Conservation (phyloP, 257 asterid genomes). For the Petunia axillaris region DNA sequence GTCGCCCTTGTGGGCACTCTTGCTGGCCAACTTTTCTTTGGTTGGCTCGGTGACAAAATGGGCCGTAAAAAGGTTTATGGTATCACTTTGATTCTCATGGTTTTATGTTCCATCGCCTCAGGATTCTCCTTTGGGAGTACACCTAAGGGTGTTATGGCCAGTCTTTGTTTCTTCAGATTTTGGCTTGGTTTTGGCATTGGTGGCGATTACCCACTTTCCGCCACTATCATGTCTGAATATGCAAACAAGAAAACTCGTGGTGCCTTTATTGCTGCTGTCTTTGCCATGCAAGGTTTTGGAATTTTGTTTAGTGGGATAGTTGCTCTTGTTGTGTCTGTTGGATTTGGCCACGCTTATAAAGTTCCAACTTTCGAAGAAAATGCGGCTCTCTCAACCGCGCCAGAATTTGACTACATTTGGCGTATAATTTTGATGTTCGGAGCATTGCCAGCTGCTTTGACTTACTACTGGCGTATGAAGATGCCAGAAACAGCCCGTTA, state of each 20-base stretch:
- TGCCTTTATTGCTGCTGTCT: slow-evolving; percentile 34
- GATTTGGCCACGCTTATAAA: not conserved
- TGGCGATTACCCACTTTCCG: slow-evolving; percentile 18
- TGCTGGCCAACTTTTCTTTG: slow-evolving; percentile 31
- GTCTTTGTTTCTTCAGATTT: slow-evolving; percentile 37
- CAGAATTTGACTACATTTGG: slow-evolving; percentile 38
- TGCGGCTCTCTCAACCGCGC: slow-evolving; percentile 27
- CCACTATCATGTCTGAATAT: slow-evolving; percentile 5
- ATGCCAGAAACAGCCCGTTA: slow-evolving; percentile 40
- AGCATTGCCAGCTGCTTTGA: slow-evolving; percentile 29
- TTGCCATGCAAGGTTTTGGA: slow-evolving; percentile 43
- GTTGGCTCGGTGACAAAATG: slow-evolving; percentile 31
- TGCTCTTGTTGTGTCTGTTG: slow-evolving; percentile 1
- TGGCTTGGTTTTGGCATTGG: slow-evolving; percentile 37
- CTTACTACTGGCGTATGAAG: slow-evolving; percentile 39
- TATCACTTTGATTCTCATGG: slow-evolving; percentile 34
- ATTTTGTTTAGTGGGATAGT: slow-evolving; percentile 31
- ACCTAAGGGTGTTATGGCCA: slow-evolving; percentile 33
- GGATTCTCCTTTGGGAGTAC: slow-evolving; percentile 35
- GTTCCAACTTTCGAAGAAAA: slow-evolving; percentile 21
- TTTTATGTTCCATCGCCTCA: slow-evolving; percentile 33
- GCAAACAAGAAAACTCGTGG: slow-evolving; percentile 28
- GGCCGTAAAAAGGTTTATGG: slow-evolving; percentile 41
- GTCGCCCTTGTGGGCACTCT: slow-evolving; percentile 42
- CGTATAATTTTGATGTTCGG: slow-evolving; percentile 39